These are phyloP conservation scores for Cutaneotrichosporon cavernicola DNA, from an alignment of 1,284 basidiomycete genomes.

Conservation along the genomic window DNA sequence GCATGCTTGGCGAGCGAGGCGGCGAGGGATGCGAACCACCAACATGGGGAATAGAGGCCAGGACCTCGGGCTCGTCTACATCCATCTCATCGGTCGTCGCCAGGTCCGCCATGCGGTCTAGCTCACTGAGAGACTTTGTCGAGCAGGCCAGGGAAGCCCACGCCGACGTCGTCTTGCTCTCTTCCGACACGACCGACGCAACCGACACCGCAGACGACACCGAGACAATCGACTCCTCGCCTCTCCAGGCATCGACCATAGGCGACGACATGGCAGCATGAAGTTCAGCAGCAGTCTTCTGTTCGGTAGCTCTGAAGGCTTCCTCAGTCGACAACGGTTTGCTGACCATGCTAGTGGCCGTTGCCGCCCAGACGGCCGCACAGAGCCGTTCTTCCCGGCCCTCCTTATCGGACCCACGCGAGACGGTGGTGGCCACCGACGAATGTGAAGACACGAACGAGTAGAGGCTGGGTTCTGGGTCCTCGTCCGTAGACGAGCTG, in stretches of 20 bases:
- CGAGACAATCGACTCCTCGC: constrained; percentile 21
- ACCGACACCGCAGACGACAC: constrained; percentile 24
- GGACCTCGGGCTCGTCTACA: constrained; percentile 27
- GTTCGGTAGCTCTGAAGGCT: constrained; percentile 17
- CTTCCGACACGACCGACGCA: constrained; percentile 18
- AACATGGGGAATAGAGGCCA: constrained; percentile 21
- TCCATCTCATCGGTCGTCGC: constrained; percentile 40
- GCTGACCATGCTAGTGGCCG: constrained; percentile 8
- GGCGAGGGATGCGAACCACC: constrained; percentile 18
- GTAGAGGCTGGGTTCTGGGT: constrained; percentile 28
- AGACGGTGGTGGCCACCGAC: constrained; percentile 29
- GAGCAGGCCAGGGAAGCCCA: constrained; percentile 24
- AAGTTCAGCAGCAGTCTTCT: constrained; percentile 36
- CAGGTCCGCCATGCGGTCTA: constrained; percentile 36
- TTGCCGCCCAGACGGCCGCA: constrained; percentile 24
- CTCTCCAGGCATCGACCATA: constrained; percentile 29
- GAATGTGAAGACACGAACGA: constrained; percentile 25
- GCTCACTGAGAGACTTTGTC: constrained; percentile 30
- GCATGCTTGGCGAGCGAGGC: constrained; percentile 9
- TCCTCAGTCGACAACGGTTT: constrained; percentile 14
- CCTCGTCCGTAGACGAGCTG: constrained; percentile 26
- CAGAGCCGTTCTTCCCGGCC: constrained; percentile 12
- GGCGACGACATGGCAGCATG: constrained; percentile 43
- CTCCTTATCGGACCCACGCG: constrained; percentile 4
- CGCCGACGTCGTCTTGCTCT: constrained; percentile 24